Evolutionary conservation across 1,139 yeast genomes (phyloP).

Genomic region (Zygoascus meyerae): DNA sequence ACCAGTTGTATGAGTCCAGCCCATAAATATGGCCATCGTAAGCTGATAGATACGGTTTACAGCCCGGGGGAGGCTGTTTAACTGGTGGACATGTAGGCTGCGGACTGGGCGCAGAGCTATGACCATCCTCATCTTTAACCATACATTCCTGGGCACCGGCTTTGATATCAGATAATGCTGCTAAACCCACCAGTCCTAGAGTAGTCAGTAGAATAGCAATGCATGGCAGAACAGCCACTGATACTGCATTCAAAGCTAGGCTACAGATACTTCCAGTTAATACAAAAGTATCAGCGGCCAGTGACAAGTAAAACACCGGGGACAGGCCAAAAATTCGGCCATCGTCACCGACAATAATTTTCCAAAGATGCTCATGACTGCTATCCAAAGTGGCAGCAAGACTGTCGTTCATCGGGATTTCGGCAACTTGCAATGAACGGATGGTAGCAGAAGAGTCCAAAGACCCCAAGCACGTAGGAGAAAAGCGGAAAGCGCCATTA

Average conservation of each 20-base stretch:
- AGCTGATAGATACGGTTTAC: neutral
- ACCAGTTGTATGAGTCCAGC: slow-evolving; percentile 5
- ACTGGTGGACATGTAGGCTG: neutral
- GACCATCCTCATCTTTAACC: neutral
- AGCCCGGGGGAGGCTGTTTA: neutral
- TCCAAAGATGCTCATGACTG: too few species aligned
- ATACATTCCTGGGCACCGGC: slow-evolving; percentile 4
- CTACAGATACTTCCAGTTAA: slow-evolving; percentile 1
- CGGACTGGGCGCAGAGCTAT: neutral
- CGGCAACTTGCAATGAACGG: too few species aligned
- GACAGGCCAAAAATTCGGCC: slow-evolving; percentile 7
- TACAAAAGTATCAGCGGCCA: slow-evolving; percentile 5
- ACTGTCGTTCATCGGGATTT: too few species aligned
- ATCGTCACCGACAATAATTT: neutral
- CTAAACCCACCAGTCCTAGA: neutral
- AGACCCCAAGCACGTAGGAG: too few species aligned
- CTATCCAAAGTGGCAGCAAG: too few species aligned
- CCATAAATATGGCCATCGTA: neutral
- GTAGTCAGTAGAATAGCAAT: neutral
- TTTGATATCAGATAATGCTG: slow-evolving; percentile 9
- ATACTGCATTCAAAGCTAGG: neutral
- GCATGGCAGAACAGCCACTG: neutral
- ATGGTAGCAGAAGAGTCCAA: too few species aligned
- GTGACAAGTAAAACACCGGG: slow-evolving; percentile 4
- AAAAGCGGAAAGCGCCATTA: too few species aligned